Percentiles rank a stretch among this genome's conserved stretches.
phyloP scores from a whole-genome alignment of 345 rosid genomes.

The Gossypioides kirkii region DNA sequence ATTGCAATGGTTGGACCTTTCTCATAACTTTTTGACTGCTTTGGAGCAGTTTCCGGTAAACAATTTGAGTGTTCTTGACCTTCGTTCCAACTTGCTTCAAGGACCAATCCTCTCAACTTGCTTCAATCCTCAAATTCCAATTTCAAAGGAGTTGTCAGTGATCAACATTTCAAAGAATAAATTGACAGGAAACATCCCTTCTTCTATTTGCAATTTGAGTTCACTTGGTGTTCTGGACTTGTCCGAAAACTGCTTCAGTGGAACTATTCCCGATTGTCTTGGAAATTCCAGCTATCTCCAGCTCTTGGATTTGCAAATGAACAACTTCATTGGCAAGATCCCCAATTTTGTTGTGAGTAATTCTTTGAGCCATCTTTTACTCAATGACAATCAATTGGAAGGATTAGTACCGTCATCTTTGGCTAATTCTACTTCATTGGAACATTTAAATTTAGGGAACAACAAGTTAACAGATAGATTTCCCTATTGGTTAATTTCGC shows the following conservation, averaged over 20 bases:
- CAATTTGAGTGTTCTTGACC: not conserved
- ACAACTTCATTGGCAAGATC: not conserved
- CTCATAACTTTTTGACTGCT: not conserved
- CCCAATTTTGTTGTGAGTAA: not conserved
- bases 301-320: not conserved
- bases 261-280: not conserved
- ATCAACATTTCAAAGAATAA: not conserved
- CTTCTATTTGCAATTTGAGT: not conserved
- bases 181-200: not conserved
- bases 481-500: not conserved
- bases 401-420: not conserved
- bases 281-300: not conserved
- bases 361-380: not conserved
- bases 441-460: not conserved
- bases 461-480: not conserved
- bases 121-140: not conserved
- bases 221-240: not conserved
- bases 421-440: not conserved
- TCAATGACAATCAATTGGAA: not conserved
- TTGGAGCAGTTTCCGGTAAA: not conserved
- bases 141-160: not conserved
- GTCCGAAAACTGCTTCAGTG: not conserved
- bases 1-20: not conserved
- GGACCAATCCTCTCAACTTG: not conserved
- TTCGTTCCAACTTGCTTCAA: slow-evolving; percentile 13